A percentile compares a stretch with the other conserved stretches of the same genome.
These are phyloP conservation scores for Melampsora larici-populina DNA, from an alignment of 1,284 basidiomycete genomes.

Conservation along the genomic window DNA sequence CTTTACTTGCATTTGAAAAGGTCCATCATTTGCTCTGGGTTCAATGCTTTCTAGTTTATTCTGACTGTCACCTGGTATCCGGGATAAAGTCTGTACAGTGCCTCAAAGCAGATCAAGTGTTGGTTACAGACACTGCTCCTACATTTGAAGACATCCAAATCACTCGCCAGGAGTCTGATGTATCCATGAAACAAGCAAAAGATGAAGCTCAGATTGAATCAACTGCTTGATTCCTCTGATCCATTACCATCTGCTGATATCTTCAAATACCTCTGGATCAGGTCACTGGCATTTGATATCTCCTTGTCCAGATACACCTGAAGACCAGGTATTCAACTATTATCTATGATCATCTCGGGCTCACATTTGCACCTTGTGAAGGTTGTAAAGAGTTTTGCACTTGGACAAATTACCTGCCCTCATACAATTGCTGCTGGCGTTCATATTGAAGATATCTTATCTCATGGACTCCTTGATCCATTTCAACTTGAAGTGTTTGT, in stretches of 20 bases:
- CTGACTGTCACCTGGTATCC: background rate
- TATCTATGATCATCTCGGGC: background rate
- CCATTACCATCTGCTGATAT: background rate
- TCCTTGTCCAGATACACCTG: background rate
- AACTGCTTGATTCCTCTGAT: background rate
- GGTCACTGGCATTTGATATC: background rate
- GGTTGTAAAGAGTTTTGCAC: background rate
- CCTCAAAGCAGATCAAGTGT: background rate
- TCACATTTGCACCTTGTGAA: background rate
- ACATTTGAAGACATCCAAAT: conserved; percentile 4
- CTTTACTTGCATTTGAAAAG: background rate
- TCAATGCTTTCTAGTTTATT: background rate
- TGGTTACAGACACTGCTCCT: background rate
- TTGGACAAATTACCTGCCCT: too few relatives aligned
- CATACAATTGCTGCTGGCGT: conserved; percentile 65
- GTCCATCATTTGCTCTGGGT: background rate
- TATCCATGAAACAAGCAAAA: background rate
- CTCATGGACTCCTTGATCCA: conserved; percentile 63
- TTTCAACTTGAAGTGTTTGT: conserved; percentile 54
- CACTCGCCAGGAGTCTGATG: background rate
- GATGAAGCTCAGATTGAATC: background rate
- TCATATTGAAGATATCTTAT: conserved; percentile 63
- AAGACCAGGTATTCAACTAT: background rate
- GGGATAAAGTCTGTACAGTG: background rate
- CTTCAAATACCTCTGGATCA: background rate